Percentiles rank a stretch among this genome's conserved stretches.
phyloP scores from a whole-genome alignment of 2,329 filamentous ascomycete species.

The Madurella fahalii region DNA sequence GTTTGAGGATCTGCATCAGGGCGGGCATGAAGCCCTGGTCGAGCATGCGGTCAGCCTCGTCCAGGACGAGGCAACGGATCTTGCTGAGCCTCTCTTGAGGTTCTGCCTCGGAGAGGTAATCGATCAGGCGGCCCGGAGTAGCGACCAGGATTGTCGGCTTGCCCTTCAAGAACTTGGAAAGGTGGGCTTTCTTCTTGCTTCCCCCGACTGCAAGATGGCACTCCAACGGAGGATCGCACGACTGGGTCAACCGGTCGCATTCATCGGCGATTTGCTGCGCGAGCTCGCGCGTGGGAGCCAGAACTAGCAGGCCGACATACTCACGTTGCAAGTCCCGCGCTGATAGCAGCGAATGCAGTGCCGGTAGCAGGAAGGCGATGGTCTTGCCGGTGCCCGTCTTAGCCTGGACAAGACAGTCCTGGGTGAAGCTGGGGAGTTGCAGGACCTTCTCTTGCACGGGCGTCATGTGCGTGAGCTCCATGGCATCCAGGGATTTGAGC shows the following conservation, averaged over 20 bases:
- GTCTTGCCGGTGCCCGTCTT: conserved; percentile 89
- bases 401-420: conserved; percentile 70
- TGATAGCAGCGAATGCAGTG: conserved; percentile 70
- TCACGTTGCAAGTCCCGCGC: conserved; percentile 30
- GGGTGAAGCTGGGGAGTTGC: conserved; percentile 40
- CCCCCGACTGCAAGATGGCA: conserved; percentile 80
- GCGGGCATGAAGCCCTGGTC: conserved; percentile 82
- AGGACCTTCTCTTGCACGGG: conserved; percentile 53
- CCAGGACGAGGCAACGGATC: conserved; percentile 75
- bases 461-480: conserved; percentile 41
- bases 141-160: conserved; percentile 73
- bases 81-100: conserved; percentile 61
- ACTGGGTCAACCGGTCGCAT: conserved; percentile 55
- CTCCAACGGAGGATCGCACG: conserved; percentile 62
- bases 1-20: conserved; percentile 70
- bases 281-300: conserved; percentile 68
- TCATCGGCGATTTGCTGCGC: conserved; percentile 68
- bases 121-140: conserved; percentile 73
- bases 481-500: conserved; percentile 20
- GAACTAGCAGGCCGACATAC: conserved; percentile 56
- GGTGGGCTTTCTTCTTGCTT: conserved; percentile 67
- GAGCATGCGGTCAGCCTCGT: conserved; percentile 76
- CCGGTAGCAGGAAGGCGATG: conserved; percentile 75
- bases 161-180: conserved; percentile 64
- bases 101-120: conserved; percentile 69